phyloP scores from a whole-genome alignment of 805 yeast species.

The Komagataella kurtzmanii region DNA sequence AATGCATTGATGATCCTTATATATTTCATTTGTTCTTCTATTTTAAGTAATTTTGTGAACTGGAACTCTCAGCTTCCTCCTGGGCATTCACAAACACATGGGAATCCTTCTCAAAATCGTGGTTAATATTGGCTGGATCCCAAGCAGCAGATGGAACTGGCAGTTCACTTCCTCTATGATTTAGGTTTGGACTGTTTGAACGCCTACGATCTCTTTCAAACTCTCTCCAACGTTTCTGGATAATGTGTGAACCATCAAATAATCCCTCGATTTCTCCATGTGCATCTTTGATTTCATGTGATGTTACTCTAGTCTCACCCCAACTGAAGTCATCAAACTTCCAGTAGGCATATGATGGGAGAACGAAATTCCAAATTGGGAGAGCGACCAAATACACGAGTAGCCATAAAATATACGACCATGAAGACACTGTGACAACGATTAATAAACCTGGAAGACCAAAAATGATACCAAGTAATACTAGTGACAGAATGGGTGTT shows the following conservation, averaged over 20 bases:
- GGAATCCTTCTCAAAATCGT: neutral
- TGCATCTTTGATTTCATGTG: slow-evolving; percentile 51
- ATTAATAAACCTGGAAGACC: slow-evolving; percentile 81
- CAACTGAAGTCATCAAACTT: slow-evolving; percentile 92
- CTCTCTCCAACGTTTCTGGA: slow-evolving; percentile 91
- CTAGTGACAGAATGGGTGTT: slow-evolving; percentile 65
- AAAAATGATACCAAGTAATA: slow-evolving; percentile 62
- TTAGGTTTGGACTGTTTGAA: neutral
- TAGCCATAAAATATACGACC: slow-evolving; percentile 70
- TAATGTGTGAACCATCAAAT: slow-evolving; percentile 82
- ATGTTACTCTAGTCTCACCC: slow-evolving; percentile 88
- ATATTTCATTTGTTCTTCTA: neutral
- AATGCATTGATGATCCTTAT: neutral
- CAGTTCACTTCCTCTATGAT: neutral
- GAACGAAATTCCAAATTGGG: slow-evolving; percentile 88
- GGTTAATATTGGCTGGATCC: slow-evolving; percentile 1
- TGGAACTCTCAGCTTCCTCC: neutral
- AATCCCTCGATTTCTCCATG: slow-evolving; percentile 67
- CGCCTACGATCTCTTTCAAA: slow-evolving; percentile 54
- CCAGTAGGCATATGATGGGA: slow-evolving; percentile 86
- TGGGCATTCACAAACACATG: neutral
- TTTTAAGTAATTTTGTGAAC: neutral
- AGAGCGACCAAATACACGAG: slow-evolving; percentile 62
- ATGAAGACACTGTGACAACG: slow-evolving; percentile 65
- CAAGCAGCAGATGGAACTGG: slow-evolving; percentile 2